These are phyloP conservation scores for Metschnikowia vanudenii DNA, from an alignment of 805 yeast species.

Conservation along the genomic window DNA sequence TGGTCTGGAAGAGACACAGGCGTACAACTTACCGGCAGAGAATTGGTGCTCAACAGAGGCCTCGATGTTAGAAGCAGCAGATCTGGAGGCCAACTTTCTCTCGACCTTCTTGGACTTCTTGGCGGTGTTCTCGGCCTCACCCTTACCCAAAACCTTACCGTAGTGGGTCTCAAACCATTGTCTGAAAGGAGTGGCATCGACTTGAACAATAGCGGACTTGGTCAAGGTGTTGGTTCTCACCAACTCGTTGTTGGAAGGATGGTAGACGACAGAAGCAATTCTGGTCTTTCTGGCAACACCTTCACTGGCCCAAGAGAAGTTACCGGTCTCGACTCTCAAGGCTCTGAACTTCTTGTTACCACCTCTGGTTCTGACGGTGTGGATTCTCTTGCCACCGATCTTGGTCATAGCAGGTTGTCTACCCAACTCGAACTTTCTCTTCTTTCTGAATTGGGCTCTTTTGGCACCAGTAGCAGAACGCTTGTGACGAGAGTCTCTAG, in stretches of 20 bases:
- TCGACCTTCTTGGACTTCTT: slow-evolving; percentile 75
- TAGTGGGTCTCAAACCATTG: slow-evolving; percentile 99
- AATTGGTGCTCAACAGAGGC: slow-evolving; percentile 92
- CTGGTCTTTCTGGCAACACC: slow-evolving; percentile 99
- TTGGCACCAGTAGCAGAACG: slow-evolving; percentile 99
- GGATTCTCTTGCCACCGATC: slow-evolving; percentile 98
- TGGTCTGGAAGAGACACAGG: slow-evolving; percentile 98
- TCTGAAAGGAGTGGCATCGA: slow-evolving; percentile 99
- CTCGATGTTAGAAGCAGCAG: slow-evolving; percentile 81
- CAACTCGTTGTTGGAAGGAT: slow-evolving; percentile 99
- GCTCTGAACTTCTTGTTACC: slow-evolving; percentile 99
- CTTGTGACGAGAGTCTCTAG: slow-evolving; percentile 99
- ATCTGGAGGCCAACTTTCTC: slow-evolving; percentile 93
- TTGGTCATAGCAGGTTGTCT: slow-evolving; percentile 99
- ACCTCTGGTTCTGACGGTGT: slow-evolving; percentile 99
- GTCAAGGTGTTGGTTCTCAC: slow-evolving; percentile 99
- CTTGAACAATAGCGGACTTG: slow-evolving; percentile 98
- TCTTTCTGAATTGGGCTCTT: slow-evolving; percentile 99
- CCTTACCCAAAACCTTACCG: slow-evolving; percentile 91
- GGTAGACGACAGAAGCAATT: slow-evolving; percentile 96
- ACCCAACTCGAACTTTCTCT: slow-evolving; percentile 99
- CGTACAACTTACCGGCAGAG: slow-evolving; percentile 98
- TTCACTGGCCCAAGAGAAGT: slow-evolving; percentile 99
- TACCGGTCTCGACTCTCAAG: slow-evolving; percentile 97
- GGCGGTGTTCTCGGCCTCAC: slow-evolving; percentile 48